Conservation (phyloP, 73 alveolate genomes). For the Blepharisma stoltei region DNA sequence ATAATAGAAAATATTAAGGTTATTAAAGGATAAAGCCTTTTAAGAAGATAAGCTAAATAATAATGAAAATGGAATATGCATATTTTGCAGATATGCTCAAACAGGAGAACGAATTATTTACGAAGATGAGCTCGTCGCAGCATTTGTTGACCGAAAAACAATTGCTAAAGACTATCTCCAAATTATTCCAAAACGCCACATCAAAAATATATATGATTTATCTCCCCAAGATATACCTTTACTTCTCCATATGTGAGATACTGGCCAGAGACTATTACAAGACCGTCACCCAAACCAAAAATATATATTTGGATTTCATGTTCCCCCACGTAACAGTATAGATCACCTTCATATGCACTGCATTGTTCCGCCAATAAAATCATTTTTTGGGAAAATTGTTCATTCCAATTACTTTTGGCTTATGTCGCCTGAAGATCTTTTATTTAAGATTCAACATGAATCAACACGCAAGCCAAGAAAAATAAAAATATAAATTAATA, state of each 20-base stretch:
- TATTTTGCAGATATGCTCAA: slow-evolving; percentile 7
- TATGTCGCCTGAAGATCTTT: background rate
- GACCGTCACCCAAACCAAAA: background rate
- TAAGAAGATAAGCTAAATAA: too few relatives aligned
- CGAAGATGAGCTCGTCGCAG: background rate
- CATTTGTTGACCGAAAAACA: background rate
- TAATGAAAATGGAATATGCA: background rate
- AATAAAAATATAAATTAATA: too few relatives aligned
- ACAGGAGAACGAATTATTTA: background rate
- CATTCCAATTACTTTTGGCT: slow-evolving; percentile 23
- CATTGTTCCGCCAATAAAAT: background rate
- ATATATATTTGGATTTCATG: slow-evolving; percentile 13
- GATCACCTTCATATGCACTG: slow-evolving; percentile 6
- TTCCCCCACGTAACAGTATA: slow-evolving; percentile 19
- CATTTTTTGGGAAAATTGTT: background rate
- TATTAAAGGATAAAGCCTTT: too few relatives aligned
- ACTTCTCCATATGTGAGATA: background rate
- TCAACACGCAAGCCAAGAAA: too few relatives aligned
- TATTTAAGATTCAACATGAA: background rate
- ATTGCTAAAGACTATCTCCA: background rate
- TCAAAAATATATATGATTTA: background rate
- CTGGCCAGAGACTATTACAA: background rate
- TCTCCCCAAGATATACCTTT: background rate
- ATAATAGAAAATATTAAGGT: too few relatives aligned
- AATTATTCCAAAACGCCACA: slow-evolving; percentile 1